Base-by-base conservation (phyloP, 768 basidiomycete species). In the Strobilomyces echinocephalus region DNA sequence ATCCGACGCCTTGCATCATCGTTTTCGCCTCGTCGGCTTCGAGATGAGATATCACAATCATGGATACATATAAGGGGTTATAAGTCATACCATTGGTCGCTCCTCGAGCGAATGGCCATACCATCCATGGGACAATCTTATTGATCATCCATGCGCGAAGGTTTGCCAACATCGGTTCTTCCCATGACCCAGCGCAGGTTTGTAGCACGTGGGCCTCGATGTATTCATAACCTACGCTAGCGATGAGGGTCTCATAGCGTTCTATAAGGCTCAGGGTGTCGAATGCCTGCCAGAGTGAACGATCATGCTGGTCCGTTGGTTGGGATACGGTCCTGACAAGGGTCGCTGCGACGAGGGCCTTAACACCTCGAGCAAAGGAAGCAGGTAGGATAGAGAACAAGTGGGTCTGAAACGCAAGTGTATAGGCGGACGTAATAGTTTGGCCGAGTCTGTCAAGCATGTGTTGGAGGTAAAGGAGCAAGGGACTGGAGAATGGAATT, bases 91-190 rank as follows among this genome's bases (percentile, higher is more conserved):
- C 70, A 57, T 63, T 83, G 36, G 76, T 73, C 31, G 84, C 83
- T 11, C 80, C 80, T 61, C 82, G 74, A 0, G 87, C 90, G 60
- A 90, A 93, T 40, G 90, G 85, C 64, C 81, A 74, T 21, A 89
- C 56, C 81, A 97, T 83, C 94, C 93, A 95, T 8, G 87, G 83
- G 2, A 89, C 86, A 41, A 95, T 83, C 52, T 80, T 85, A 54
- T 80, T 77, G 9, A 82, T 74, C 81, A 95, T 91, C 90, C 92
- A 95, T 16, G 74, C 67, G 46, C 86, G 74, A 55, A 93, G 70
- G 3, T 67, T 73, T 4, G 75, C 74, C 53, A 95, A 64, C 75
- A 87, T 77, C 8, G 82, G 79, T 46, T 74, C 78, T 33, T 77
- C 78, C 89, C 90, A 95, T 60, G 81, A 79, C 3, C 78, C 82